Evolutionary conservation across 164 flowering plant species (phyloP).

Genomic region (Kalanchoe fedtschenkoi): DNA sequence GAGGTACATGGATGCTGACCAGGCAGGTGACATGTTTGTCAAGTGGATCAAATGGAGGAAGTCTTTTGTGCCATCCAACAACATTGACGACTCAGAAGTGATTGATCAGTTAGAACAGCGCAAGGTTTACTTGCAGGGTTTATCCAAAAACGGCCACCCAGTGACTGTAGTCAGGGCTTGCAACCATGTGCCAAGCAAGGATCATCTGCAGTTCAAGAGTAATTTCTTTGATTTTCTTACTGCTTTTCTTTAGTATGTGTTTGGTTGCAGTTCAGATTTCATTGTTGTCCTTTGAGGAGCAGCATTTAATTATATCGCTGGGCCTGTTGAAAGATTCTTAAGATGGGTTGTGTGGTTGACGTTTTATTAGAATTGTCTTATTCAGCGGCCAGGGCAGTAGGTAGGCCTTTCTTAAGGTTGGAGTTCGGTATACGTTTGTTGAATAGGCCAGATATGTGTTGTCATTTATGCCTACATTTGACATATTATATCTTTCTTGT

Average conservation of each 20-base stretch:
- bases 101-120: conserved; percentile 36
- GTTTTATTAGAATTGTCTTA: neutral
- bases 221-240: conserved; percentile 5
- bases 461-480: no score
- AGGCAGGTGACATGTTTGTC: conserved; percentile 81
- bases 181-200: conserved; percentile 58
- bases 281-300: no score
- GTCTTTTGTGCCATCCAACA: conserved; percentile 43
- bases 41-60: conserved; percentile 79
- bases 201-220: conserved; percentile 74
- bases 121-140: conserved; percentile 53
- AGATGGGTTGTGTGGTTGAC: neutral
- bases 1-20: conserved; percentile 68
- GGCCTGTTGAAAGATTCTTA: neutral
- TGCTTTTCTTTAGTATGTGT: neutral
- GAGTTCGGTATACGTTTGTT: neutral
- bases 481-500: no score
- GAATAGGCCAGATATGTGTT: no score
- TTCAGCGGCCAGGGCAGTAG: neutral
- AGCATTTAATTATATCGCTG: neutral
- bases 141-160: conserved; percentile 36
- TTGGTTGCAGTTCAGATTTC: neutral
- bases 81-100: conserved; percentile 53
- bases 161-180: conserved; percentile 36
- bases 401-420: neutral